Evolutionary conservation across 2,329 filamentous ascomycete genomes (phyloP).

Genomic region (Stagonosporopsis rhizophila): DNA sequence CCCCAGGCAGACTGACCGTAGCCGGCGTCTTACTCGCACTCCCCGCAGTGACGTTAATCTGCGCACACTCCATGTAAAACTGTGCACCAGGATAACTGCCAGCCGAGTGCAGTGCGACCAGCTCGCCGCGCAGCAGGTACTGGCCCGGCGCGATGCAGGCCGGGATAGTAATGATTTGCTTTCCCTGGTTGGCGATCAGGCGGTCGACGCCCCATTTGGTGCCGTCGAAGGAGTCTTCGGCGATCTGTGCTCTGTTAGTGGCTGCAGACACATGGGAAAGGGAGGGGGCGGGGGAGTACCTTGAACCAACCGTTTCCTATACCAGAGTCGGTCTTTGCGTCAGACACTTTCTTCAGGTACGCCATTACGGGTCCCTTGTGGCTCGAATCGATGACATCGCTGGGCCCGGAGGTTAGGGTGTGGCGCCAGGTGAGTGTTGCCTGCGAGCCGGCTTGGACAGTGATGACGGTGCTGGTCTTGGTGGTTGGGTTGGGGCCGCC

Average conservation of each 20-base stretch:
- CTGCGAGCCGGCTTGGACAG: slow-evolving; percentile 55
- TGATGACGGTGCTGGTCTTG: slow-evolving; percentile 45
- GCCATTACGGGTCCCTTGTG: slow-evolving; percentile 65
- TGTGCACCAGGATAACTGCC: slow-evolving; percentile 48
- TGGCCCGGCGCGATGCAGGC: slow-evolving; percentile 48
- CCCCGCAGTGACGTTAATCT: slow-evolving; percentile 44
- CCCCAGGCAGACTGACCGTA: slow-evolving; percentile 41
- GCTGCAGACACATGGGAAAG: background rate
- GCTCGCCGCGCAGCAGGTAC: slow-evolving; percentile 54
- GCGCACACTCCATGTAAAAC: slow-evolving; percentile 52
- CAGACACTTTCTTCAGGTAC: slow-evolving; percentile 64
- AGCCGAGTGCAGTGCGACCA: slow-evolving; percentile 54
- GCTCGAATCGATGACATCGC: slow-evolving; percentile 63
- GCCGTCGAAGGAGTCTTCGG: slow-evolving; percentile 49
- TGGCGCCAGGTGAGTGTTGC: slow-evolving; percentile 66
- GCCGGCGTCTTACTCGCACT: slow-evolving; percentile 30
- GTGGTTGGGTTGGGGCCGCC: slow-evolving; percentile 60
- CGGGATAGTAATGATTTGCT: slow-evolving; percentile 51
- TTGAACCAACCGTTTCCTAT: slow-evolving; percentile 36
- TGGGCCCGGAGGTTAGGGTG: slow-evolving; percentile 56
- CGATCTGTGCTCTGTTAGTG: slow-evolving; percentile 44
- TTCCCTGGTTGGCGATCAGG: slow-evolving; percentile 51
- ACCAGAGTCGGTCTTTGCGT: slow-evolving; percentile 50
- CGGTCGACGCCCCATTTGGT: slow-evolving; percentile 46
- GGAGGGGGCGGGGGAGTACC: background rate